These are phyloP conservation scores for Coniosporium apollinis DNA, from an alignment of 495 filamentous ascomycete genomes.

Conservation along the genomic window DNA sequence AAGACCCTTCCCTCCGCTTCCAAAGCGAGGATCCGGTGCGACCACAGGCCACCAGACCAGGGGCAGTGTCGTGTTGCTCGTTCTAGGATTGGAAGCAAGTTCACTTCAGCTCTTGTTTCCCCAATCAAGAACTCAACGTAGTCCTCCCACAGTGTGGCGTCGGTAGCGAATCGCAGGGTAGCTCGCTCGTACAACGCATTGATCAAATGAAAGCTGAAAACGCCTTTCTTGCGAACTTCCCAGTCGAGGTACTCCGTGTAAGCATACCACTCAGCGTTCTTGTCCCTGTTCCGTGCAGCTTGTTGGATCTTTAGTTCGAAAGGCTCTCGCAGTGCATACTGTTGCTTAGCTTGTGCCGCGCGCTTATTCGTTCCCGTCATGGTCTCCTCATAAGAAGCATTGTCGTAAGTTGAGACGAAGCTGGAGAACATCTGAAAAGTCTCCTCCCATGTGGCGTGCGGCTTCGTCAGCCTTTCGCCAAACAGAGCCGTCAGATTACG, in stretches of 20 bases:
- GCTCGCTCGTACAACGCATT: constrained; percentile 66
- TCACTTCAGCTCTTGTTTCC: too few species aligned
- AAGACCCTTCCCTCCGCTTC: constrained; percentile 61
- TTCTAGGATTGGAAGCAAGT: constrained; percentile 32
- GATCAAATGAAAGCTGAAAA: constrained; percentile 42
- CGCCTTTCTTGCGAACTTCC: constrained; percentile 43
- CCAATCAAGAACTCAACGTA: constrained; percentile 62
- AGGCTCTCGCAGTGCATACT: constrained; percentile 49
- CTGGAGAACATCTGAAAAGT: constrained; percentile 70
- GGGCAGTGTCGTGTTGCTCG: constrained; percentile 76
- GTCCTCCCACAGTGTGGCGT: constrained; percentile 62
- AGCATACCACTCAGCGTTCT: constrained; percentile 35
- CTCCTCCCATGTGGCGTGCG: constrained; percentile 71
- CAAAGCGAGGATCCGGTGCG: constrained; percentile 65
- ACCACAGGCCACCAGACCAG: constrained; percentile 83
- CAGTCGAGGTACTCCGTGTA: constrained; percentile 67
- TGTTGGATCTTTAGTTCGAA: constrained; percentile 52
- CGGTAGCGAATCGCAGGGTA: constrained; percentile 46
- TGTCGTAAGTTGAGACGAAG: constrained; percentile 65
- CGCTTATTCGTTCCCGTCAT: constrained; percentile 55
- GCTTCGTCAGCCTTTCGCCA: constrained; percentile 52
- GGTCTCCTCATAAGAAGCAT: constrained; percentile 53
- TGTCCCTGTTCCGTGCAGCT: constrained; percentile 40
- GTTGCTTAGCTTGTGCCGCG: constrained; percentile 49
- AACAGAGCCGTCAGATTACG: constrained; percentile 52